phyloP scores from a whole-genome alignment of 352 stramenopile species.

The Nothophytophthora sp. region DNA sequence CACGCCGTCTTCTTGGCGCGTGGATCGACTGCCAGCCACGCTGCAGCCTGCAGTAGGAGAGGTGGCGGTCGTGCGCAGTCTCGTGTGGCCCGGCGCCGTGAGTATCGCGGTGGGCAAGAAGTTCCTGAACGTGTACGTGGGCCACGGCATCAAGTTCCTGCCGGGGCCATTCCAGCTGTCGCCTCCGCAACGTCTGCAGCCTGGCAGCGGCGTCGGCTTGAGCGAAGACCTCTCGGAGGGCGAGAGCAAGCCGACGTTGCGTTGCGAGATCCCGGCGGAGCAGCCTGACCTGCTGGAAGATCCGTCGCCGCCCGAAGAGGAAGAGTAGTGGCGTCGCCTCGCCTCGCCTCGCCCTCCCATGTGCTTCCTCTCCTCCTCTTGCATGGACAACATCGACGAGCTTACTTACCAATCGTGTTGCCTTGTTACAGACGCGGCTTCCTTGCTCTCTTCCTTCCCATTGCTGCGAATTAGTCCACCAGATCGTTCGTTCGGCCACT shows the following conservation, averaged over 20 bases:
- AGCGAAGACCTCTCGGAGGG: conserved; percentile 33
- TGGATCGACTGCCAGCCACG: conserved; percentile 71
- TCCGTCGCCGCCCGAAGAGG: conserved; percentile 61
- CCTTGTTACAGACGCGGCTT: too few species aligned
- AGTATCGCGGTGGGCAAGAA: conserved; percentile 85
- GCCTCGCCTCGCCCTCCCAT: too few species aligned
- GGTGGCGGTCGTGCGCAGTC: conserved; percentile 69
- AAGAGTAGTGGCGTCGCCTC: too few species aligned
- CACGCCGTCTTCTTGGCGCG: conserved; percentile 62
- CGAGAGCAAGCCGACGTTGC: conserved; percentile 40
- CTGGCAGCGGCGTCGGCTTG: conserved; percentile 45
- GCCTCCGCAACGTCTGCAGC: conserved; percentile 50
- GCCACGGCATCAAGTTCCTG: conserved; percentile 80
- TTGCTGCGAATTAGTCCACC: conserved; percentile 4
- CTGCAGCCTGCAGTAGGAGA: conserved; percentile 60
- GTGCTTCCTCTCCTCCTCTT: conserved; percentile 1
- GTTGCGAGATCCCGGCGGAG: conserved; percentile 60
- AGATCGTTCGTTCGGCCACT: conserved; percentile 9
- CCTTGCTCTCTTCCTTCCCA: too few species aligned
- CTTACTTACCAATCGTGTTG: too few species aligned
- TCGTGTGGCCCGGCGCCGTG: conserved; percentile 87
- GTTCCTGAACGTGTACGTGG: conserved; percentile 91
- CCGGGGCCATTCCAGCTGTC: conserved; percentile 57
- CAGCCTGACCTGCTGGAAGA: conserved; percentile 83
- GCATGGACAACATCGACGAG: background rate